These are phyloP conservation scores for Vaccinium darrowii DNA, from an alignment of 148 eudicot species.

Conservation along the genomic window DNA sequence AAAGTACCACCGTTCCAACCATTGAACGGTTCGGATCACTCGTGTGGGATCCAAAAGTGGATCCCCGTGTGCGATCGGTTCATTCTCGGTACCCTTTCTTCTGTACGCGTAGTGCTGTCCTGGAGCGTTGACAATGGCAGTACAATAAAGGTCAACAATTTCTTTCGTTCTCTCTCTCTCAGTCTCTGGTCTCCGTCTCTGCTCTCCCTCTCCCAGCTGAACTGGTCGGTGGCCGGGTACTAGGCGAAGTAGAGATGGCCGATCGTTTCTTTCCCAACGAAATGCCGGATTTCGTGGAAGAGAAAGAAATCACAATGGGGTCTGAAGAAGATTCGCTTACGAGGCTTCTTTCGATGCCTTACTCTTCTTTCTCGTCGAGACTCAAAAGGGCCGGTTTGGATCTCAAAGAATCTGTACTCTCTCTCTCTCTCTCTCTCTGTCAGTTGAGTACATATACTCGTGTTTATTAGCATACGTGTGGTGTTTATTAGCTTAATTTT, in stretches of 20 bases:
- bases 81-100: too few species aligned
- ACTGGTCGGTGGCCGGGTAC: not conserved
- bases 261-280: slow-evolving; percentile 30
- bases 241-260: slow-evolving; percentile 17
- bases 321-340: slow-evolving; percentile 24
- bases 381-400: slow-evolving; percentile 36
- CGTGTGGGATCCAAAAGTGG: too few species aligned
- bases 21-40: too few species aligned
- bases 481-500: too few species aligned
- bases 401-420: slow-evolving; percentile 38
- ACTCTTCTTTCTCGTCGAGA: slow-evolving; percentile 20
- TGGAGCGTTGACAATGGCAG: not conserved
- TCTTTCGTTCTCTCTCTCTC: not conserved
- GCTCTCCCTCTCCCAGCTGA: not conserved
- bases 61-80: too few species aligned
- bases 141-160: not conserved
- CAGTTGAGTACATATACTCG: not conserved
- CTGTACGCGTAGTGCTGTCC: too few species aligned
- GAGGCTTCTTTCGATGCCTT: slow-evolving; percentile 35
- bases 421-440: not conserved
- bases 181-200: too few species aligned
- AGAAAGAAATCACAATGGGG: slow-evolving; percentile 16
- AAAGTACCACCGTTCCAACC: too few species aligned
- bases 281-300: slow-evolving; percentile 42
- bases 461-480: not conserved